Conservation (phyloP, 352 stramenopile species). For the Peronospora tabacina region DNA sequence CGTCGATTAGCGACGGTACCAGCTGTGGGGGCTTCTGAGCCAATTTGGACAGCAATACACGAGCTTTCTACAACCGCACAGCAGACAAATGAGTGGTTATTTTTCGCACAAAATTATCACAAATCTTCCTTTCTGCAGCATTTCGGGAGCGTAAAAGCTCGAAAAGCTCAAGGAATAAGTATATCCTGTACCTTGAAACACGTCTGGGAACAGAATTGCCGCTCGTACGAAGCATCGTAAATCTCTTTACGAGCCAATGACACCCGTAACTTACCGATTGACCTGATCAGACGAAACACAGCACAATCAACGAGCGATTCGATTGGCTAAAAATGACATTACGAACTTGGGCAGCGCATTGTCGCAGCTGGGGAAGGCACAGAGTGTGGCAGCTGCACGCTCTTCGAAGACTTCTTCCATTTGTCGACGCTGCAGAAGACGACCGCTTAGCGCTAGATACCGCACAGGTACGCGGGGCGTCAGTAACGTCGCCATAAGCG, state of each 20-base stretch:
- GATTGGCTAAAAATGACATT: constrained; percentile 12
- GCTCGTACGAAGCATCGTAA: constrained; percentile 72
- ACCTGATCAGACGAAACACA: constrained; percentile 23
- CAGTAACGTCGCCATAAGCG: constrained; percentile 74
- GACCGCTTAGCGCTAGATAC: constrained; percentile 59
- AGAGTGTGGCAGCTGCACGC: constrained; percentile 55
- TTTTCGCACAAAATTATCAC: neutral
- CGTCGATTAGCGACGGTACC: constrained; percentile 63
- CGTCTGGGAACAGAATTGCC: constrained; percentile 69
- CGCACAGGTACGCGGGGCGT: constrained; percentile 47
- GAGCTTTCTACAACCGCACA: constrained; percentile 50
- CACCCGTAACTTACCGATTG: constrained; percentile 58
- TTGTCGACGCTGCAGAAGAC: constrained; percentile 70
- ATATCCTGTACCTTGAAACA: constrained; percentile 48
- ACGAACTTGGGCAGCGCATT: constrained; percentile 44
- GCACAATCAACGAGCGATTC: neutral
- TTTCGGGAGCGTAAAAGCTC: neutral
- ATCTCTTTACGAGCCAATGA: constrained; percentile 69
- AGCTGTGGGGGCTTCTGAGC: constrained; percentile 73
- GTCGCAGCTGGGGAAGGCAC: constrained; percentile 62
- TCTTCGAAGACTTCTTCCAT: constrained; percentile 81
- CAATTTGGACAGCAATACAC: constrained; percentile 50
- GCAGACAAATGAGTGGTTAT: constrained; percentile 2
- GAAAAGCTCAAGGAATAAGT: constrained; percentile 1
- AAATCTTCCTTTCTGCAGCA: neutral